Percentiles rank a stretch among this genome's conserved stretches.
These are phyloP conservation scores for Truncatella angustata DNA, from an alignment of 2,329 filamentous ascomycete genomes.

Conservation along the genomic window DNA sequence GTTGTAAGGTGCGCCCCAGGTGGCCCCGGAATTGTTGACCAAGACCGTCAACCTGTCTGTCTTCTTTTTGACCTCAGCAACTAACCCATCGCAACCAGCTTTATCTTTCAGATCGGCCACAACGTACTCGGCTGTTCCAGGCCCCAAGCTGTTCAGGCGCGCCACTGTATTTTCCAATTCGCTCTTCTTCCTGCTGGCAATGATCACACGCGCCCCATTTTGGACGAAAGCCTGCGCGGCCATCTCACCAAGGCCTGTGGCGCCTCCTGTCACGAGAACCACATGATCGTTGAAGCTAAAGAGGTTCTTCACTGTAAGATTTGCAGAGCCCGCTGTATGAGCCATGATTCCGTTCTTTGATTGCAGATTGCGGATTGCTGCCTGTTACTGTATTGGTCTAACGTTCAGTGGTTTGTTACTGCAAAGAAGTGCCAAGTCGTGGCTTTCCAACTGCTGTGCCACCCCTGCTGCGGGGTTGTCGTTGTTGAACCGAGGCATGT, in stretches of 20 bases:
- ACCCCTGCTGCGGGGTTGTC: conserved; percentile 6
- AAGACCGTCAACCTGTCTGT: conserved; percentile 10
- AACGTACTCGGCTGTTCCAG: conserved; percentile 10
- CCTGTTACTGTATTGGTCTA: too few relatives aligned
- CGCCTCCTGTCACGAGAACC: conserved; percentile 10
- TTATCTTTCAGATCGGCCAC: conserved; percentile 13
- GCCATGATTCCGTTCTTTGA: not conserved
- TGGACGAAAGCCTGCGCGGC: conserved; percentile 12
- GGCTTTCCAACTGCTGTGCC: not conserved
- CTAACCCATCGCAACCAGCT: conserved; percentile 9
- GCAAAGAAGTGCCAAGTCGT: not conserved
- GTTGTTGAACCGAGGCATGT: not conserved
- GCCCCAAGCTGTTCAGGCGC: conserved; percentile 10
- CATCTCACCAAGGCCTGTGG: conserved; percentile 12
- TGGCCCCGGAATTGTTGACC: conserved; percentile 12
- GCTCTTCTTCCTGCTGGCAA: conserved; percentile 11
- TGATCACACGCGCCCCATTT: conserved; percentile 13
- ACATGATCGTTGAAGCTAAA: conserved; percentile 4
- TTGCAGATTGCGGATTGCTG: too few relatives aligned
- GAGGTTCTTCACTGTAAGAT: conserved; percentile 10
- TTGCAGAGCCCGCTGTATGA: not conserved
- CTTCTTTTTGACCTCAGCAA: conserved; percentile 6
- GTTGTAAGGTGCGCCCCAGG: conserved; percentile 12
- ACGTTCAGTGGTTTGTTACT: too few relatives aligned
- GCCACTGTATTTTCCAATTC: conserved; percentile 8